Evolutionary conservation across 352 stramenopile genomes (phyloP).

Genomic region (Halophytophthora polymorphica): DNA sequence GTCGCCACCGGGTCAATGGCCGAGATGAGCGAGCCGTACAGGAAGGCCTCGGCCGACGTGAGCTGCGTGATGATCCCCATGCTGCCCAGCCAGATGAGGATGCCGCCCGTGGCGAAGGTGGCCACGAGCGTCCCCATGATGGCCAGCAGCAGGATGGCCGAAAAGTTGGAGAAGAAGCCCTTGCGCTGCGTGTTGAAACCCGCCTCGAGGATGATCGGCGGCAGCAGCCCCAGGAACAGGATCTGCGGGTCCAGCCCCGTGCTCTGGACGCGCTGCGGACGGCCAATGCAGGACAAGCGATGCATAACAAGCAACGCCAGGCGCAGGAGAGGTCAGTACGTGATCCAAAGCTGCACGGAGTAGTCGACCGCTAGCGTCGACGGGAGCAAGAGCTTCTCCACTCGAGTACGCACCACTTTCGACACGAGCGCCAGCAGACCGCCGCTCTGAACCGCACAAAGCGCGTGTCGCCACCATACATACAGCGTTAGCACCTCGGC

Average conservation of each 20-base stretch:
- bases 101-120: slow-evolving; percentile 46
- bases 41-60: slow-evolving; percentile 77
- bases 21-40: slow-evolving; percentile 90
- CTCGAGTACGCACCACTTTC: slow-evolving; percentile 21
- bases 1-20: slow-evolving; percentile 92
- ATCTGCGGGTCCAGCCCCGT: slow-evolving; percentile 57
- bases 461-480: not conserved
- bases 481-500: slow-evolving; percentile 4
- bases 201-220: slow-evolving; percentile 63
- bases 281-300: not conserved
- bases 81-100: slow-evolving; percentile 44
- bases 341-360: too few species aligned
- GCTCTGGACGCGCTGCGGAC: slow-evolving; percentile 30
- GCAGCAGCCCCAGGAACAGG: slow-evolving; percentile 57
- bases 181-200: slow-evolving; percentile 67
- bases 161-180: slow-evolving; percentile 57
- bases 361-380: too few species aligned
- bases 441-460: slow-evolving; percentile 29
- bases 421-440: slow-evolving; percentile 39
- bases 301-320: too few species aligned
- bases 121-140: slow-evolving; percentile 47
- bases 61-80: slow-evolving; percentile 55
- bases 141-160: slow-evolving; percentile 37
- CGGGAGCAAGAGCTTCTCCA: not conserved
- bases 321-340: too few species aligned